Percentiles rank a stretch among this genome's conserved stretches.
These are phyloP conservation scores for Cyclotella baltica DNA, from an alignment of 108 stramenopile species.

Conservation along the genomic window DNA sequence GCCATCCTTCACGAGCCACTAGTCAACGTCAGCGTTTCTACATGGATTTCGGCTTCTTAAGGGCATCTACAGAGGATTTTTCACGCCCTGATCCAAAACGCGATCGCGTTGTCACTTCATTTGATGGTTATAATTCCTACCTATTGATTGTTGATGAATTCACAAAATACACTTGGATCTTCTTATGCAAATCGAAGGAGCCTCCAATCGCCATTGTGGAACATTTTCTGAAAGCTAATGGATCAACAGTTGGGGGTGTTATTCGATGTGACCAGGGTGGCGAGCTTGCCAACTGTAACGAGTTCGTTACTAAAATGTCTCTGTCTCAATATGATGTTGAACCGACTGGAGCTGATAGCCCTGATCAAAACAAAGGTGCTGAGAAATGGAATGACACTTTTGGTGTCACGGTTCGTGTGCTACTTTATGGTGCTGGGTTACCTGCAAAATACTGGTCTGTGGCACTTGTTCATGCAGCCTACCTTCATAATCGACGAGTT, in stretches of 20 bases:
- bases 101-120: no score
- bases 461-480: neutral
- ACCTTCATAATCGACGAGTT: neutral
- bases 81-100: neutral
- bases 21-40: no score
- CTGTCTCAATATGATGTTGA: neutral
- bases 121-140: no score
- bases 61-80: neutral
- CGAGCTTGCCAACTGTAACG: neutral
- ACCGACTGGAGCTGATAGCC: no score
- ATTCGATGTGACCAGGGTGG: no score
- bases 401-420: no score
- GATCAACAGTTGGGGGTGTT: neutral
- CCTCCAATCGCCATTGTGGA: neutral
- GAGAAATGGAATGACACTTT: no score
- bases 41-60: neutral
- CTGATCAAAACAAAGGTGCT: no score
- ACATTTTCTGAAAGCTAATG: neutral
- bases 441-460: no score
- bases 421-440: no score
- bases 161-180: no score
- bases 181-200: neutral
- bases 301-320: neutral
- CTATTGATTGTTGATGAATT: no score
- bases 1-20: neutral